Conservation (phyloP, 2,329 filamentous ascomycete genomes). For the Cordyceps fumosorosea region DNA sequence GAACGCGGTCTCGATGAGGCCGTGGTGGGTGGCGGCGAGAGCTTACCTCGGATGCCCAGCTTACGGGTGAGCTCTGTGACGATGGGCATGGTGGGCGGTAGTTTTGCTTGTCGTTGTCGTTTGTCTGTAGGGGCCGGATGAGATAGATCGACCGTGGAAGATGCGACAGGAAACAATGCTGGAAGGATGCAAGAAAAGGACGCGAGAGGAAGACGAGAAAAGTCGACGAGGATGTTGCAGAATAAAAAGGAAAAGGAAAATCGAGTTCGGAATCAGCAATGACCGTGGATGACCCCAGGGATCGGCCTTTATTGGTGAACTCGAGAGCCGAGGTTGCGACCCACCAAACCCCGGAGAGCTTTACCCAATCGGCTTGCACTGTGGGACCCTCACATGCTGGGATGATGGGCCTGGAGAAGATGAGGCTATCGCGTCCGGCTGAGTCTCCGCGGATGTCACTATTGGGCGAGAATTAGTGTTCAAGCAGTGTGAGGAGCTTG, state of each 20-base stretch:
- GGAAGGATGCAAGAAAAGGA: neutral
- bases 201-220: neutral
- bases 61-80: constrained; percentile 51
- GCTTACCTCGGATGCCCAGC: constrained; percentile 47
- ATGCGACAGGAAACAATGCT: neutral
- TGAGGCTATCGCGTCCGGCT: constrained; percentile 1
- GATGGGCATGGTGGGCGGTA: constrained; percentile 43
- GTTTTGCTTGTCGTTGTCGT: neutral
- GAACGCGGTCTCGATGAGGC: neutral
- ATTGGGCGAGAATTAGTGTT: neutral
- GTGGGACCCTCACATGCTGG: constrained; percentile 8
- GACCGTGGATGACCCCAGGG: constrained; percentile 6
- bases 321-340: constrained; percentile 10
- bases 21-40: neutral
- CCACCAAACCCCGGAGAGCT: neutral
- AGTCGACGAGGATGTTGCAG: neutral
- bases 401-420: neutral
- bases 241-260: neutral
- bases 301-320: constrained; percentile 10
- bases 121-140: neutral
- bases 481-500: neutral
- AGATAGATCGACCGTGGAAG: neutral
- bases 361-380: constrained; percentile 2
- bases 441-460: neutral
- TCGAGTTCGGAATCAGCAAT: neutral